Evolutionary conservation across 75 land plant species (phyloP).

Genomic region (Ceratopteris richardii): DNA sequence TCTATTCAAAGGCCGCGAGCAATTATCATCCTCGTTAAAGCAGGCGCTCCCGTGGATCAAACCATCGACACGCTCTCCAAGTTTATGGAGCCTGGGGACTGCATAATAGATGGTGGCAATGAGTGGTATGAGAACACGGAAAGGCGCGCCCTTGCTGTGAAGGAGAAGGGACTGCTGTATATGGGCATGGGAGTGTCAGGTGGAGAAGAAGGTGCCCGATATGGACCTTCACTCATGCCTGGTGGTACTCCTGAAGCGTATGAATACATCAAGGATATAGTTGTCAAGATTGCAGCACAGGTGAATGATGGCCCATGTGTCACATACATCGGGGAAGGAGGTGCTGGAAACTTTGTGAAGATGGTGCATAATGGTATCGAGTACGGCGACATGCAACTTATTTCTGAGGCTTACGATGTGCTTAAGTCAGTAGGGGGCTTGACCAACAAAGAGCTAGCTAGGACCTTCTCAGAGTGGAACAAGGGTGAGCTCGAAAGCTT

Average conservation of each 20-base stretch:
- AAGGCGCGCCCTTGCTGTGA: conserved; percentile 8
- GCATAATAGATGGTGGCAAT: conserved; percentile 24
- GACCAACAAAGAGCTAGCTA: conserved; percentile 19
- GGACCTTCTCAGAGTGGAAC: conserved; percentile 29
- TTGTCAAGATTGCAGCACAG: conserved; percentile 24
- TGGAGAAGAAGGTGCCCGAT: no score
- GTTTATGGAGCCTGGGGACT: conserved; percentile 15
- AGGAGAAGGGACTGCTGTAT: conserved; percentile 20
- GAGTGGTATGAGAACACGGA: conserved; percentile 28
- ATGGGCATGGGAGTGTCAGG: conserved; percentile 28
- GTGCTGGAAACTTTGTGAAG: conserved; percentile 49
- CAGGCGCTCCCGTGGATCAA: no score
- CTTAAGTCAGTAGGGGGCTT: conserved; percentile 31
- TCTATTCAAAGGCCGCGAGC: conserved; percentile 28
- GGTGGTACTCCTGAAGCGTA: conserved; percentile 16
- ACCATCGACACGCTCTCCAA: conserved; percentile 16
- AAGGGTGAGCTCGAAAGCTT: no score
- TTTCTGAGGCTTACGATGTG: conserved; percentile 27
- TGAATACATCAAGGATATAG: conserved; percentile 18
- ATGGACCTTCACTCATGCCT: conserved; percentile 33
- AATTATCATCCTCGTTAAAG: conserved; percentile 34
- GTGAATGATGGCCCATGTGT: no score
- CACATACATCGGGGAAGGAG: conserved; percentile 34
- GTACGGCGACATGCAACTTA: conserved; percentile 28
- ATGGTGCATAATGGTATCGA: conserved; percentile 27